Base-by-base conservation (phyloP, 257 asterid genomes). In the Solanum paucissectum region DNA sequence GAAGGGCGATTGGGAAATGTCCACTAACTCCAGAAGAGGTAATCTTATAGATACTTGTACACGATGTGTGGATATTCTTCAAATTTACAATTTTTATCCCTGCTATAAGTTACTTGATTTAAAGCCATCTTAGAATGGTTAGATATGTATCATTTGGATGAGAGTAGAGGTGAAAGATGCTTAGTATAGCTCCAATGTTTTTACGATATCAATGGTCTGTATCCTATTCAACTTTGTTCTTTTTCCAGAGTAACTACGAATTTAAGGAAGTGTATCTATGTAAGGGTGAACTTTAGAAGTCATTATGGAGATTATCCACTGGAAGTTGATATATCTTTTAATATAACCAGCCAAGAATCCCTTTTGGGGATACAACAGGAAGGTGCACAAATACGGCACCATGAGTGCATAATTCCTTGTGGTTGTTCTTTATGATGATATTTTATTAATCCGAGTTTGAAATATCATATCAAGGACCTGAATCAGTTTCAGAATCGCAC, bases 11-110 rank as follows among this genome's bases (percentile, higher is more conserved):
- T 84, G 99, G 99, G 84, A 97, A 97, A 91, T 97, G 99, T 89
- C 99, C 99, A 49, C 88, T 96, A 64, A 97, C 99, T 89, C 99
- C 99, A 33, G 99, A 94, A 93, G 99, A 97, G 98, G 99, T 94
- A 79, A 92, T 77, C 69, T 37, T 76, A 13, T 77, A 27, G 72
- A 44, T 87, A 60, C 58, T 66, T 87, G 13, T 76, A 49, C 85
- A 81, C 68, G 2, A 27, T 29, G 68, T 81, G 27, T 44, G 68
- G 85, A 81, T 81, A 8, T 29, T 29, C 29, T 29, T 81, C 85
- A 49, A 46, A 46, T 46, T 46, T 81, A 81, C 29, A 16, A 5
- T 46, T 81, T 81, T 16, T 52, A 52, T 52, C n/a, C 85, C 18
- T 46, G 69, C 85, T 46, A 8, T 81, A 81, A 81, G 14, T 46